Percentiles rank a stretch among this genome's conserved stretches.
phyloP scores from a whole-genome alignment of 176 grass and related monocot genomes.

The Musa schizocarpa region DNA sequence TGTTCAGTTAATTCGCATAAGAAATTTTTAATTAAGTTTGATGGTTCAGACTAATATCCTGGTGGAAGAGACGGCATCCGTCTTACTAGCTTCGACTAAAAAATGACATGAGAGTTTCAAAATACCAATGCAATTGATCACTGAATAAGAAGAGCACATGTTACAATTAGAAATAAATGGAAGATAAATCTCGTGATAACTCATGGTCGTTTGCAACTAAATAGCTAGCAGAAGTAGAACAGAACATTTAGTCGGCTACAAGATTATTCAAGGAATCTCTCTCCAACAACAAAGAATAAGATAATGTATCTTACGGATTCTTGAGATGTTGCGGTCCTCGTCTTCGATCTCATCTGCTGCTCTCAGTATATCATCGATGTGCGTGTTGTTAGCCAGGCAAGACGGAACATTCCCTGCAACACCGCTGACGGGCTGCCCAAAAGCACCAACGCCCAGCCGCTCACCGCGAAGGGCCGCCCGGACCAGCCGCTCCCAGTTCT shows the following conservation, averaged over 20 bases:
- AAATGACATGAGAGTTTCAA: too few relatives aligned
- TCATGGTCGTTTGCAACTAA: background rate
- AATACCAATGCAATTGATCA: background rate
- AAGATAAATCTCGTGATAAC: background rate
- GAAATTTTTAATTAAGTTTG: too few relatives aligned
- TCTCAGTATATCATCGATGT: slow-evolving; percentile 89
- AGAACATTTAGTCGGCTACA: background rate
- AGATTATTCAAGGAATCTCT: background rate
- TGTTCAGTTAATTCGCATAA: too few relatives aligned
- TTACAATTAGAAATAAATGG: background rate
- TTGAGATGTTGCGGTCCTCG: slow-evolving; percentile 61
- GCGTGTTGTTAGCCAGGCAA: slow-evolving; percentile 58
- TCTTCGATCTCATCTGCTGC: slow-evolving; percentile 95
- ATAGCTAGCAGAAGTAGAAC: background rate
- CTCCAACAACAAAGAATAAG: background rate
- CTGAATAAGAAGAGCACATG: background rate
- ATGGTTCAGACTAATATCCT: too few relatives aligned
- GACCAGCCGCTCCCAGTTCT: slow-evolving; percentile 87
- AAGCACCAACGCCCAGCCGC: slow-evolving; percentile 24
- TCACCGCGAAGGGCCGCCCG: slow-evolving; percentile 64
- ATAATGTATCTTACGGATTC: slow-evolving; percentile 51
- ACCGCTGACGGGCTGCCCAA: slow-evolving; percentile 35
- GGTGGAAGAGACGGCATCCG: too few relatives aligned
- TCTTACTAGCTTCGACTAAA: too few relatives aligned
- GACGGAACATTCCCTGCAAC: slow-evolving; percentile 71